Evolutionary conservation across 495 filamentous ascomycete genomes (phyloP).

Genomic region (Penicillium goetzii): DNA sequence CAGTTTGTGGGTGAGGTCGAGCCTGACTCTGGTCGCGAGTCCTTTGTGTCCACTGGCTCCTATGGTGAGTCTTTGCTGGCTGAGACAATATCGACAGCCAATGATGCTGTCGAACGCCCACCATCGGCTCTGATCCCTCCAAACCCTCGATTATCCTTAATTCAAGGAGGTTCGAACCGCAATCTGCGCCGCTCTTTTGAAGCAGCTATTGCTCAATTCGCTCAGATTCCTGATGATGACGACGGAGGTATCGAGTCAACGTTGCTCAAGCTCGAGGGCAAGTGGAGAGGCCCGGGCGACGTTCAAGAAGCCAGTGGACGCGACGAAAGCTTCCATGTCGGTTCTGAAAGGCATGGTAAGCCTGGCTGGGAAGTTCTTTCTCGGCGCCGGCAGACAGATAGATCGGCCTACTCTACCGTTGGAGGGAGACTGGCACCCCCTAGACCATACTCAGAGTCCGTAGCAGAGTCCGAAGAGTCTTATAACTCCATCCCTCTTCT

Average conservation of each 20-base stretch:
- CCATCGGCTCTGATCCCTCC: slow-evolving; percentile 43
- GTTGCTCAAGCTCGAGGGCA: slow-evolving; percentile 89
- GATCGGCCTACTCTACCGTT: slow-evolving; percentile 36
- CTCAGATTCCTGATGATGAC: slow-evolving; percentile 87
- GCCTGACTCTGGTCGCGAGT: slow-evolving; percentile 63
- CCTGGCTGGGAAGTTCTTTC: slow-evolving; percentile 23
- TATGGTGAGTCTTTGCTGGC: slow-evolving; percentile 69
- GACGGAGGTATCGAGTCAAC: slow-evolving; percentile 95
- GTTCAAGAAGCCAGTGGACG: not conserved
- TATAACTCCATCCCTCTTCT: slow-evolving; percentile 79
- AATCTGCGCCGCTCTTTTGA: slow-evolving; percentile 87
- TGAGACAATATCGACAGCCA: slow-evolving; percentile 30
- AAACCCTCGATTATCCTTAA: slow-evolving; percentile 60
- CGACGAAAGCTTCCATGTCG: not conserved
- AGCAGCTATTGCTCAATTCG: slow-evolving; percentile 83
- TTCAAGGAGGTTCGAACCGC: slow-evolving; percentile 76
- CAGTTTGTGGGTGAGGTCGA: slow-evolving; percentile 73
- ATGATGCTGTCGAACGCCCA: slow-evolving; percentile 35
- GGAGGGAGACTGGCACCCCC: slow-evolving; percentile 36
- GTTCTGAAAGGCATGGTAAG: slow-evolving; percentile 1
- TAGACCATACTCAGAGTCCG: slow-evolving; percentile 45
- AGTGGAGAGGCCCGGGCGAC: slow-evolving; percentile 48
- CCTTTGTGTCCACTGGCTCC: slow-evolving; percentile 70
- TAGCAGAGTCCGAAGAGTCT: slow-evolving; percentile 64
- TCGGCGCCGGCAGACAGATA: slow-evolving; percentile 36